Base-by-base conservation (phyloP, 306 rosid genomes). In the Malus fusca region DNA sequence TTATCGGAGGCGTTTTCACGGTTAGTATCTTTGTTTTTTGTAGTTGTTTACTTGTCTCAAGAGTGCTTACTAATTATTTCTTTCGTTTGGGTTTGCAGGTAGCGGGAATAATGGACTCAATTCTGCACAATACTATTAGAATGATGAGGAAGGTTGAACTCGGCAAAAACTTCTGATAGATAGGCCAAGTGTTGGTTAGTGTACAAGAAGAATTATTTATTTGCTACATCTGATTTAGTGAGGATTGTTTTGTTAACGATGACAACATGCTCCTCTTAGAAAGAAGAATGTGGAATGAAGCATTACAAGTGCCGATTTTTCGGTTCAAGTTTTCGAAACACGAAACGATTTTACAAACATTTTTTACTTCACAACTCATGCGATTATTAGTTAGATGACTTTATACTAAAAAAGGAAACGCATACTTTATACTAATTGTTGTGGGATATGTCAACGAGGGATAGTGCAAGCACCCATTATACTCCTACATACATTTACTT, bases 1-100 rank as follows among this genome's bases (percentile, higher is more conserved):
- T 95, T 62, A 92, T 95, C 70, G 98, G 98, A 72, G 98, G 98
- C 21, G 82, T 95, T 87, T 95, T 95, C 88, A 95, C 98, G 97
- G 98, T 95, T 75, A 40, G 98, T 88, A 84, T 82, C 75, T 77
- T 66, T 59, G 1, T 68, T 7, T 44, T 62, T 25, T 58, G 15
- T 25, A 14, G 77, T 21, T 46, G 60, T 4, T 58, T 70, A 12
- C 43, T 37, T 33, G n/a, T 46, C 76, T 73, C 65, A 58, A 67
- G 53, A 51, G 28, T 43, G 76, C 11, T 11, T 8, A 65, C 71
- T 61, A 62, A 48, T 56, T 76, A 42, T 30, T 26, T 71, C 68
- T 56, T 74, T 66, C 72, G 56, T 69, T 84, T 70, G 71, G 71
- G 75, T 87, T 85, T 87, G 72, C 97, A 95, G 97, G 98, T 95